Percentiles rank a stretch among this genome's conserved stretches.
phyloP scores from a whole-genome alignment of 2,329 filamentous ascomycete species.

The Aspergillus udagawae region DNA sequence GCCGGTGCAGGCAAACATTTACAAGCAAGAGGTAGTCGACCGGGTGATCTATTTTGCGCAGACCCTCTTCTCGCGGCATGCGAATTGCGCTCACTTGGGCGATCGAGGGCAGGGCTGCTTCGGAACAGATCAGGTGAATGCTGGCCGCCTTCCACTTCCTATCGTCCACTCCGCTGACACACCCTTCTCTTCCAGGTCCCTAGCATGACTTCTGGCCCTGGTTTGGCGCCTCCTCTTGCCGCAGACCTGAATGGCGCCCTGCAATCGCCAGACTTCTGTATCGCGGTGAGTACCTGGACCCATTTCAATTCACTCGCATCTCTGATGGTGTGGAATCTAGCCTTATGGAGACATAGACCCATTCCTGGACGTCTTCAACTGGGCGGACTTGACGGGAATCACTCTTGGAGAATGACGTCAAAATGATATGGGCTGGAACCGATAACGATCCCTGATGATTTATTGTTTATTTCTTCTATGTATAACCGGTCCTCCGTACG shows the following conservation, averaged over 20 bases:
- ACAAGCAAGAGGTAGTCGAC: slow-evolving; percentile 35
- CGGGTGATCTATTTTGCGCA: slow-evolving; percentile 34
- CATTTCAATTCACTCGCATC: background rate
- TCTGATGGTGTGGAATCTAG: slow-evolving; percentile 6
- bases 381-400: slow-evolving; percentile 30
- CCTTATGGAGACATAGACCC: slow-evolving; percentile 28
- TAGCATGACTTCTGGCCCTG: slow-evolving; percentile 18
- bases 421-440: background rate
- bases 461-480: background rate
- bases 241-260: slow-evolving; percentile 21
- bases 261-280: slow-evolving; percentile 19
- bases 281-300: slow-evolving; percentile 19
- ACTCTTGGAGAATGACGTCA: slow-evolving; percentile 16
- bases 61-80: slow-evolving; percentile 31
- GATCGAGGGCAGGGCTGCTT: slow-evolving; percentile 28
- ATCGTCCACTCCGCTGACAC: background rate
- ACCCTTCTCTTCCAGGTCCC: slow-evolving; percentile 11
- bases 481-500: background rate
- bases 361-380: slow-evolving; percentile 33
- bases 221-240: slow-evolving; percentile 18
- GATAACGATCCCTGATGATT: background rate
- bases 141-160: background rate
- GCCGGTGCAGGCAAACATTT: slow-evolving; percentile 28
- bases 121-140: slow-evolving; percentile 26
- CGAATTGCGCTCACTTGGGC: slow-evolving; percentile 30